Base-by-base conservation (phyloP, 2,329 filamentous ascomycete genomes). In the Sporothrix schenckii region DNA sequence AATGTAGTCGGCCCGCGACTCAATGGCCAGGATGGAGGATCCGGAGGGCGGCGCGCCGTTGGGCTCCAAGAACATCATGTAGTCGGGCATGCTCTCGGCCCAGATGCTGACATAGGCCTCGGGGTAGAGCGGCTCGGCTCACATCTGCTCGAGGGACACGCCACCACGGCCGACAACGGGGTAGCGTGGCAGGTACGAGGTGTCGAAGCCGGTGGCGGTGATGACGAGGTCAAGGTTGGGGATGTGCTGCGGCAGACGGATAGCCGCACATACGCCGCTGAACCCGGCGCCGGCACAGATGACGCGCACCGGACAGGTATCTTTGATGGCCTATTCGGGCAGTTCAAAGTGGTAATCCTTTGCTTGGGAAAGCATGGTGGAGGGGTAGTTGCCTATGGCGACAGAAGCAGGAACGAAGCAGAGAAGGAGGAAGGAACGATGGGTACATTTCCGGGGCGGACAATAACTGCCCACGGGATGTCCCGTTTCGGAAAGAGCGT, bases 131-230 rank as follows among this genome's bases (percentile, higher is more conserved):
- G 85, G 84, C 11, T 69, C 66, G 7, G 56, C 44, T 69, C 71
- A 72, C 4, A 69, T n/a, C 3, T 21, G 16, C 3, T 21, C 19
- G n/a, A 65, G 56, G 7, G 68, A 44, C 7, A 54, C 49, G 56
- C 56, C 68, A n/a, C 54, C 39, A 34, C 50, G 50, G 83, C 84
- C n/a, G 16, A 83, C 76, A 34, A 86, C 76, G 0, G 84, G 84
- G 73, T 85, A 87, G 1, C 82, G 80, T 7, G 85, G 84, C 11
- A 79, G 75, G 75, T 85, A 87, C 81, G 81, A 84, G 4, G 81
- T 83, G 74, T 87, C 81, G 73, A 86, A 87, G 1, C 86, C 85
- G 0, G 85, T 87, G 19, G 86, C 86, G 70, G 85, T 86, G 66
- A 88, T 80, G 24, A 27, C 27, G 7, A 93, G 78, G 41, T 90